Evolutionary conservation across 176 grass and related monocot genomes (phyloP).

Genomic region (Triticum dicoccoides): DNA sequence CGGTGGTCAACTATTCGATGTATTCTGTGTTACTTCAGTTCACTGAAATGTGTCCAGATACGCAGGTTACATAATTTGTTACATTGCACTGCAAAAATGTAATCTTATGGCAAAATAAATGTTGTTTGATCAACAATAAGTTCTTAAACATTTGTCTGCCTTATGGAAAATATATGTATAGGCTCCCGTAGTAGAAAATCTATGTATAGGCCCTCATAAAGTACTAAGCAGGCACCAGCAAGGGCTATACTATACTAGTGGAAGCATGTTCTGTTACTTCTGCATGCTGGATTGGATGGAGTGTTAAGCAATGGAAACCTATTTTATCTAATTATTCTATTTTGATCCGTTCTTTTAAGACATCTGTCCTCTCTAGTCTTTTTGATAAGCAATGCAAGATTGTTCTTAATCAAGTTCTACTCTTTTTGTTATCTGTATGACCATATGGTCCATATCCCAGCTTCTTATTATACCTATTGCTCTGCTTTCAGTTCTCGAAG

Average conservation of each 20-base stretch:
- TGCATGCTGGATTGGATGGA: not conserved
- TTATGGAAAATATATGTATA: not conserved
- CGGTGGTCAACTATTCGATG: not conserved
- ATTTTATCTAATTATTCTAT: not conserved
- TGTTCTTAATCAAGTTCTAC: not conserved
- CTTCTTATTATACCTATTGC: not conserved
- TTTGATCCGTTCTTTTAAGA: not conserved
- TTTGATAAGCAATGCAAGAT: not conserved
- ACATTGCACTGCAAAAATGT: not conserved
- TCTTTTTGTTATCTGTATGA: not conserved
- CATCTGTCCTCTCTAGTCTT: not conserved
- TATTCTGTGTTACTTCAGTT: not conserved
- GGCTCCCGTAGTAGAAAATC: not conserved
- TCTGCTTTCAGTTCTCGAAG: conserved; percentile 58
- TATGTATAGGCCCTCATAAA: not conserved
- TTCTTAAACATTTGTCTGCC: not conserved
- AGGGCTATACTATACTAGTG: not conserved
- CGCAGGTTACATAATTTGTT: not conserved
- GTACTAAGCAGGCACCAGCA: not conserved
- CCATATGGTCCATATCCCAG: conserved; percentile 3
- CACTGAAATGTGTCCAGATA: not conserved
- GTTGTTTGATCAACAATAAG: not conserved
- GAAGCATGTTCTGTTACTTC: not conserved
- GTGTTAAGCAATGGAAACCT: not conserved
- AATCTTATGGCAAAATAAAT: not conserved